Conservation (phyloP, 768 basidiomycete species). For the Galerina sulciceps region DNA sequence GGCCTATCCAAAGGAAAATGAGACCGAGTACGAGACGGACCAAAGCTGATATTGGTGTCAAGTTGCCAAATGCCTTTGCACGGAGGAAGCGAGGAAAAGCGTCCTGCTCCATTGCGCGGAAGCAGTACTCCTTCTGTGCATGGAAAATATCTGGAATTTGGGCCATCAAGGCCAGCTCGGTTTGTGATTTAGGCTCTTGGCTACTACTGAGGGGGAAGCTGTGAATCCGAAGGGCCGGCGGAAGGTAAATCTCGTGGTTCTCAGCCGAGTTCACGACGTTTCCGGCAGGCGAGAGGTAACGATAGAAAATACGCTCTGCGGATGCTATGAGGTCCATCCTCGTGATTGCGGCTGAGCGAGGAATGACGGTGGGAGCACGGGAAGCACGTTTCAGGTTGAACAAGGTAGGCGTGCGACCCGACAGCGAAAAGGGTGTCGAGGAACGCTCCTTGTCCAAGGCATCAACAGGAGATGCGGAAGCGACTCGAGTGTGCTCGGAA, state of each 20-base stretch:
- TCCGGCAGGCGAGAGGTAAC: conserved; percentile 87
- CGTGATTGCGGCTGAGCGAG: conserved; percentile 87
- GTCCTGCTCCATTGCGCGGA: conserved; percentile 94
- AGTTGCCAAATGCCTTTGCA: conserved; percentile 96
- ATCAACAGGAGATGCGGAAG: conserved; percentile 49
- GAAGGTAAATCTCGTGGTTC: conserved; percentile 98
- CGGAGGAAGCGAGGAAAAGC: conserved; percentile 94
- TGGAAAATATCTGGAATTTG: conserved; percentile 97
- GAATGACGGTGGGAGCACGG: conserved; percentile 92
- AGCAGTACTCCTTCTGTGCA: conserved; percentile 95
- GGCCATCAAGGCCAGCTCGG: conserved; percentile 78
- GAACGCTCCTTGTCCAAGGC: conserved; percentile 57
- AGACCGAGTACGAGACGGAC: conserved; percentile 86
- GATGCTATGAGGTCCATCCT: conserved; percentile 89
- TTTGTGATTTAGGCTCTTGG: conserved; percentile 70
- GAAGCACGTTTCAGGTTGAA: conserved; percentile 80
- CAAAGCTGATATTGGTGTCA: conserved; percentile 89
- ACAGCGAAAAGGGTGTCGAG: conserved; percentile 79
- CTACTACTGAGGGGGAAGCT: conserved; percentile 83
- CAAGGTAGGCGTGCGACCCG: conserved; percentile 74
- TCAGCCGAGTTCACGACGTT: conserved; percentile 78
- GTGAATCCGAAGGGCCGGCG: conserved; percentile 89
- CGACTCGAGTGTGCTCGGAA: conserved; percentile 49
- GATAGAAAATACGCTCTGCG: conserved; percentile 94
- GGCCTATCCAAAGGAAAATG: conserved; percentile 91